Percentiles rank a stretch among this genome's conserved stretches.
Evolutionary conservation across 2,329 filamentous ascomycete genomes (phyloP).

Genomic region (Colletotrichum sp.): DNA sequence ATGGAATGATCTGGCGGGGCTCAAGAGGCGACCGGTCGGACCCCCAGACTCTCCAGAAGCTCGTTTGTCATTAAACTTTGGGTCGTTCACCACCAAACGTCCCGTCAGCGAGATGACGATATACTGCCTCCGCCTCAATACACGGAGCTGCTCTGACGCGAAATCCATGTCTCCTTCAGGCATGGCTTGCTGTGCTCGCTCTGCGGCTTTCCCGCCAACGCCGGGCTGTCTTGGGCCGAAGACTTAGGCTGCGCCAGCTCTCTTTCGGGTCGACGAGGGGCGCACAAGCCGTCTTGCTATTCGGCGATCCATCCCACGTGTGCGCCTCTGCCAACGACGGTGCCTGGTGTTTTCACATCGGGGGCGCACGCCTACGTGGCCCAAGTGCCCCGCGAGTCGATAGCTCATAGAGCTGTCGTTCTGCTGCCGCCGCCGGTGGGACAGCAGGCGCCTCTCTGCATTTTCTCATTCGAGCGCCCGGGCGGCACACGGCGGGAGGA

Average conservation of each 20-base stretch:
- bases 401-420: background rate
- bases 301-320: background rate
- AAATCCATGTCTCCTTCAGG: background rate
- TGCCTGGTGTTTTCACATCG: background rate
- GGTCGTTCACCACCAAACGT: background rate
- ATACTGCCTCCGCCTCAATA: background rate
- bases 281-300: background rate
- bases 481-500: background rate
- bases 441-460: background rate
- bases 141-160: background rate
- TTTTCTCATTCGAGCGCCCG: background rate
- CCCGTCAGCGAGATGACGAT: constrained; percentile 4
- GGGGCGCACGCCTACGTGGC: background rate
- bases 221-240: background rate
- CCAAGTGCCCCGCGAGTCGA: background rate
- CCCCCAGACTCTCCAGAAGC: constrained; percentile 3
- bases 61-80: background rate
- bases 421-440: background rate
- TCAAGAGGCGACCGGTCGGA: background rate
- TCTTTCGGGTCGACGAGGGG: background rate
- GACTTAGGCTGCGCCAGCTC: constrained; percentile 1
- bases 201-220: background rate
- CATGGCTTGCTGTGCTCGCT: background rate
- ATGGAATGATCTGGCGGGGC: constrained; percentile 5
- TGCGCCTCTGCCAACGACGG: background rate